A percentile compares a stretch with the other conserved stretches of the same genome.
Conservation (phyloP, 495 filamentous ascomycete species). For the Podospora fimiseda region DNA sequence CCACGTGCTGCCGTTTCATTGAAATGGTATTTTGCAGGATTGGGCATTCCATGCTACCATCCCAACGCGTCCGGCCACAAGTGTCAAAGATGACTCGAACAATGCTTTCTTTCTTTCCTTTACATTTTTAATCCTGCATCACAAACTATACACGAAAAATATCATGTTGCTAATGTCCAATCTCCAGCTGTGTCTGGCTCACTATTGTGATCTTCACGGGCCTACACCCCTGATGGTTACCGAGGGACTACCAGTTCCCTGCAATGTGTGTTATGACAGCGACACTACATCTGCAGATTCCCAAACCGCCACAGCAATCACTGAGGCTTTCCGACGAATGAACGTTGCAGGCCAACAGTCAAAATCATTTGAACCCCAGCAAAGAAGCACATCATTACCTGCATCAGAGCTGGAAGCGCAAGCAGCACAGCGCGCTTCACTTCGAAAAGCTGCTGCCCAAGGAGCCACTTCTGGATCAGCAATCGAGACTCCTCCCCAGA, state of each 20-base stretch:
- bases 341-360: slow-evolving; percentile 25
- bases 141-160: neutral
- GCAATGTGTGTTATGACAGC: slow-evolving; percentile 63
- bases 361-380: neutral
- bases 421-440: slow-evolving; percentile 32
- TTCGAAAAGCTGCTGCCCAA: slow-evolving; percentile 27
- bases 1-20: slow-evolving; percentile 16
- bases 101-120: too few species aligned
- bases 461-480: slow-evolving; percentile 27
- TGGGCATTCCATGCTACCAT: neutral
- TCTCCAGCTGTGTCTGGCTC: slow-evolving; percentile 81
- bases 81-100: too few species aligned
- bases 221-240: slow-evolving; percentile 94
- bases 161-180: slow-evolving; percentile 32
- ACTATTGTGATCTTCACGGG: slow-evolving; percentile 94
- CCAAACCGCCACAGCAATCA: slow-evolving; percentile 26
- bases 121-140: neutral
- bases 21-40: slow-evolving; percentile 3
- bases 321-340: slow-evolving; percentile 38
- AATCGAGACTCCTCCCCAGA: slow-evolving; percentile 57
- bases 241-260: slow-evolving; percentile 74
- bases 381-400: slow-evolving; percentile 36
- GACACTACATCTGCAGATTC: slow-evolving; percentile 22
- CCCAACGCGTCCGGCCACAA: neutral
- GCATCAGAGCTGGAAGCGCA: slow-evolving; percentile 36